Evolutionary conservation across 2,329 filamentous ascomycete genomes (phyloP).

Genomic region (Neurospora sp.): DNA sequence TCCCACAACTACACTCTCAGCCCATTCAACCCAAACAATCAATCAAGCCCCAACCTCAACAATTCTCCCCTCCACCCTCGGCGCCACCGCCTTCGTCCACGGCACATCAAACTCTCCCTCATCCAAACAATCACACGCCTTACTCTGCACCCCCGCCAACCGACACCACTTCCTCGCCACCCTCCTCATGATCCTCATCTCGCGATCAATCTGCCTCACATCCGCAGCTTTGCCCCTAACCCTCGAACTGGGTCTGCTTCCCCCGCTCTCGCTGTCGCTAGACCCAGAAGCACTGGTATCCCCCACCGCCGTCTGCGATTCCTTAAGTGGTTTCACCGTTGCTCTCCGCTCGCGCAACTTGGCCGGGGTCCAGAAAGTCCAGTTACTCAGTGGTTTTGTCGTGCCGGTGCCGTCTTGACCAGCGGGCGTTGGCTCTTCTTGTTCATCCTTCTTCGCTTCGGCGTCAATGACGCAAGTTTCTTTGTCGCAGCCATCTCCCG

Average conservation of each 20-base stretch:
- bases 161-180: conserved; percentile 66
- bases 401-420: background rate
- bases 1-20: too few relatives aligned
- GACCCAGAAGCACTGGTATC: conserved; percentile 15
- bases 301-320: conserved; percentile 8
- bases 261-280: conserved; percentile 20
- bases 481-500: background rate
- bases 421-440: background rate
- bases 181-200: conserved; percentile 55
- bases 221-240: conserved; percentile 21
- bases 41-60: conserved; percentile 26
- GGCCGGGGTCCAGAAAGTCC: conserved; percentile 28
- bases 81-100: conserved; percentile 75
- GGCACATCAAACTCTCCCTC: conserved; percentile 52
- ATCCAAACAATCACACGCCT: conserved; percentile 43
- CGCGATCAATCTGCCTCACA: conserved; percentile 36
- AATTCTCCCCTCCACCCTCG: conserved; percentile 69
- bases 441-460: background rate
- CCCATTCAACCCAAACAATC: background rate
- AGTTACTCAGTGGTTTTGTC: conserved; percentile 10
- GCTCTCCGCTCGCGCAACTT: conserved; percentile 25
- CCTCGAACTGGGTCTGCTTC: background rate
- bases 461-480: background rate
- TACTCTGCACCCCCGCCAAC: conserved; percentile 50
- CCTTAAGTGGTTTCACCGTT: conserved; percentile 27